Conservation (phyloP, 2,329 filamentous ascomycete species). For the Microdochium paspali region DNA sequence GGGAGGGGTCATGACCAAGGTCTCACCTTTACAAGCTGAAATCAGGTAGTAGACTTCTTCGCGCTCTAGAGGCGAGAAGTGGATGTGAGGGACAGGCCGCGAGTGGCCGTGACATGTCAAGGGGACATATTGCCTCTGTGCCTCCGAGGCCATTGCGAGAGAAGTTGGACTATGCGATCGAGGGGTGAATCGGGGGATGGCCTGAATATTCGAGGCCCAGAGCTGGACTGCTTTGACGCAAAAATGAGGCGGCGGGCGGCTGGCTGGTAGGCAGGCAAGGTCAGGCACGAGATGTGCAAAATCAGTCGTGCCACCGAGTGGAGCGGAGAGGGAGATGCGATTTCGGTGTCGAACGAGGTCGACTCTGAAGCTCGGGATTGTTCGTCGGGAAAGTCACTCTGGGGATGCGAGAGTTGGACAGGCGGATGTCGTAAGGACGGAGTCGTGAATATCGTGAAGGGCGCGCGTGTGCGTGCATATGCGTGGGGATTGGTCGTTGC, state of each 20-base stretch:
- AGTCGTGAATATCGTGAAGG: background rate
- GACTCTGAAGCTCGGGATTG: too few relatives aligned
- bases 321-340: too few relatives aligned
- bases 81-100: slow-evolving; percentile 81
- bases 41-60: slow-evolving; percentile 86
- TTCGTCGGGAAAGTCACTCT: too few relatives aligned
- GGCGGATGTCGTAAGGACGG: background rate
- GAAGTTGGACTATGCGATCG: slow-evolving; percentile 1
- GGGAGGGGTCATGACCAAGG: slow-evolving; percentile 4
- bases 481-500: background rate
- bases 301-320: too few relatives aligned
- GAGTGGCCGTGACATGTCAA: slow-evolving; percentile 93
- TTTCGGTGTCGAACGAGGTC: too few relatives aligned
- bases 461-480: too few relatives aligned
- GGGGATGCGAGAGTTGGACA: too few relatives aligned
- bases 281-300: background rate
- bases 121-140: slow-evolving; percentile 58
- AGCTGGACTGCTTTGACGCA: too few relatives aligned
- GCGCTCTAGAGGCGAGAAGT: slow-evolving; percentile 76
- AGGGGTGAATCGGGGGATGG: background rate
- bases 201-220: too few relatives aligned
- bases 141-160: slow-evolving; percentile 6
- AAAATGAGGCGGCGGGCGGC: too few relatives aligned
- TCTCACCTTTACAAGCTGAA: slow-evolving; percentile 77
- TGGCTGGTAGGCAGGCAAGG: background rate